These are phyloP conservation scores for Lathyrus aphaca DNA, from an alignment of 306 rosid genomes.

Conservation along the genomic window DNA sequence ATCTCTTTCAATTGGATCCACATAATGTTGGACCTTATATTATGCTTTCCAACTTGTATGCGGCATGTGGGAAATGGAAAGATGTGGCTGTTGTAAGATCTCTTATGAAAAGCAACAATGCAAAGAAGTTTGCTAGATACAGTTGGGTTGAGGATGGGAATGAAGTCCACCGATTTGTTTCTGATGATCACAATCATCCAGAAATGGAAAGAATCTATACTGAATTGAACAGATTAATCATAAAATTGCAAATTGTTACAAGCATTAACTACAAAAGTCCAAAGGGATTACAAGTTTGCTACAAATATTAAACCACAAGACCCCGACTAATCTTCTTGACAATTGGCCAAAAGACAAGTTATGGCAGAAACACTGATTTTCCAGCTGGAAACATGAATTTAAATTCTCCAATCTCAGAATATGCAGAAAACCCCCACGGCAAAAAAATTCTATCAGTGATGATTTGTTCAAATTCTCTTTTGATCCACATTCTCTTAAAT, in stretches of 20 bases:
- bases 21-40: slow-evolving; percentile 54
- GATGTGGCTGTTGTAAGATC: slow-evolving; percentile 49
- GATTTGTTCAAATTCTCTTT: slow-evolving; percentile 45
- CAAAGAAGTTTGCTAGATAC: slow-evolving; percentile 56
- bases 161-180: slow-evolving; percentile 52
- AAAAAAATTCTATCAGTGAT: slow-evolving; percentile 41
- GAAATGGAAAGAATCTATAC: slow-evolving; percentile 42
- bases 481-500: slow-evolving; percentile 41
- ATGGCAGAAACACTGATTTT: slow-evolving; percentile 36
- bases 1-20: slow-evolving; percentile 51
- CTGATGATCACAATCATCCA: slow-evolving; percentile 50
- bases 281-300: too few relatives aligned
- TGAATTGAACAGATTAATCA: too few relatives aligned
- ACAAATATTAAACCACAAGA: too few relatives aligned
- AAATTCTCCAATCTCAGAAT: slow-evolving; percentile 42
- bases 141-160: slow-evolving; percentile 52
- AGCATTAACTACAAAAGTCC: too few relatives aligned
- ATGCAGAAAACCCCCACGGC: slow-evolving; percentile 37
- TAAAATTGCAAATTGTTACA: too few relatives aligned
- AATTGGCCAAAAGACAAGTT: slow-evolving; percentile 38
- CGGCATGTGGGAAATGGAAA: slow-evolving; percentile 56
- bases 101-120: slow-evolving; percentile 47
- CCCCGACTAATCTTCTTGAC: slow-evolving; percentile 37
- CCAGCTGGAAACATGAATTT: slow-evolving; percentile 44
- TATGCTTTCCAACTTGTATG: slow-evolving; percentile 58